Conservation (phyloP, 768 basidiomycete species). For the Cystofilobasidium macerans region DNA sequence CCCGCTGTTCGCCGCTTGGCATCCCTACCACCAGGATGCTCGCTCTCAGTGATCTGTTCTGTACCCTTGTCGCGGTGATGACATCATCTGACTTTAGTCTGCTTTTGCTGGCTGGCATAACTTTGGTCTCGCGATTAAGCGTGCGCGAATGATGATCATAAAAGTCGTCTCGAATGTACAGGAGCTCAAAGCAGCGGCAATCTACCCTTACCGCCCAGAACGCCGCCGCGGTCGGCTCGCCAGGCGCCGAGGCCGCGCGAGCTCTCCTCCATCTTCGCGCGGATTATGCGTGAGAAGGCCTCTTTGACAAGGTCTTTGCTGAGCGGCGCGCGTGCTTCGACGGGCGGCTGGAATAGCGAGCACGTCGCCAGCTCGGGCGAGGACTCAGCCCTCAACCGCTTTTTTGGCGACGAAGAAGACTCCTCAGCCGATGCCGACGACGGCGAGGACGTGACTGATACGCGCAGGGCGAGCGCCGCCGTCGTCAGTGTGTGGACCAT, state of each 20-base stretch:
- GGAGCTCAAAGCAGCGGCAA: not conserved
- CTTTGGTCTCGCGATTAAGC: no score
- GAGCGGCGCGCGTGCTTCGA: not conserved
- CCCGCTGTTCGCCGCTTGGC: no score
- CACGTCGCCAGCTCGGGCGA: not conserved
- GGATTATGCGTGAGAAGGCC: not conserved
- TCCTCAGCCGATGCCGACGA: not conserved
- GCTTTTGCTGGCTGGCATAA: no score
- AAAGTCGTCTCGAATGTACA: no score
- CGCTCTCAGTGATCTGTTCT: no score
- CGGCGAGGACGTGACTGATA: not conserved
- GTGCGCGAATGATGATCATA: no score
- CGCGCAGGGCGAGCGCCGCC: not conserved
- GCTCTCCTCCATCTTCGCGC: not conserved
- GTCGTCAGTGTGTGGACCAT: conserved; percentile 71
- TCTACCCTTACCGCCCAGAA: not conserved
- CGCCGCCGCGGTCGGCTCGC: not conserved
- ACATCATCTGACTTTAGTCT: no score
- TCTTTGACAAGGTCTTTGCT: not conserved
- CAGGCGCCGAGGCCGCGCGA: not conserved
- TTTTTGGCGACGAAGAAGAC: not conserved
- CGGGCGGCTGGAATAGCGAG: not conserved
- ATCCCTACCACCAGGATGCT: no score
- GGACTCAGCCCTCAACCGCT: not conserved
- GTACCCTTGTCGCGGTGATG: no score